A percentile compares a stretch with the other conserved stretches of the same genome.
These are phyloP conservation scores for Anethum foeniculum DNA, from an alignment of 140 eudicot genomes.

Conservation along the genomic window DNA sequence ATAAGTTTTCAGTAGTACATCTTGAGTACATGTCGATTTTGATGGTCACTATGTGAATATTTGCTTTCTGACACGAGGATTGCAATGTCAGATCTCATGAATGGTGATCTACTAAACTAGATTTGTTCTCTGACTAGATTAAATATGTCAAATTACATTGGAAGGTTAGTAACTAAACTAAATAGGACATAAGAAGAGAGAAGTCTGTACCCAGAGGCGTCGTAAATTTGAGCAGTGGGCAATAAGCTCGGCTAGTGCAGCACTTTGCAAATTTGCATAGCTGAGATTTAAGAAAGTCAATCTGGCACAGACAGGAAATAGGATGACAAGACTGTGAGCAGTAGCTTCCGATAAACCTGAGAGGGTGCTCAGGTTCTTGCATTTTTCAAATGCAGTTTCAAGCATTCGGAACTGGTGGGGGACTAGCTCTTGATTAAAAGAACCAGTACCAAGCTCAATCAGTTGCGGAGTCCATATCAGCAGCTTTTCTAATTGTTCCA, in stretches of 20 bases:
- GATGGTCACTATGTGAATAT: background rate
- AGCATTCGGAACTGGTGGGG: slow-evolving; percentile 32
- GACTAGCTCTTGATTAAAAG: slow-evolving; percentile 48
- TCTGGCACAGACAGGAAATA: slow-evolving; percentile 46
- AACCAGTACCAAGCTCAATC: slow-evolving; percentile 68
- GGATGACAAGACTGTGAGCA: slow-evolving; percentile 35
- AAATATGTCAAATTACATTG: background rate
- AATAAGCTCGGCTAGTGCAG: slow-evolving; percentile 54
- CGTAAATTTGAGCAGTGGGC: slow-evolving; percentile 49
- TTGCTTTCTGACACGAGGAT: background rate
- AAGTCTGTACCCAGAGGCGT: slow-evolving; percentile 74
- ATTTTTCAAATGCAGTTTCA: slow-evolving; percentile 36
- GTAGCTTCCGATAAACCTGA: slow-evolving; percentile 75
- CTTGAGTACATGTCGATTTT: background rate
- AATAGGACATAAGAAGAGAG: background rate
- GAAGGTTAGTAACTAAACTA: background rate
- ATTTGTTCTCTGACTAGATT: background rate
- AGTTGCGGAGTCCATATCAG: slow-evolving; percentile 54
- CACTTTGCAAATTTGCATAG: slow-evolving; percentile 38
- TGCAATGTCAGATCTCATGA: background rate
- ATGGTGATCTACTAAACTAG: background rate
- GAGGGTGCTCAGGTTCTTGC: slow-evolving; percentile 35
- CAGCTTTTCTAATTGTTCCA: slow-evolving; percentile 51
- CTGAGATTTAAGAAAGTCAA: slow-evolving; percentile 67
- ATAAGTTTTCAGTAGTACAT: background rate